Base-by-base conservation (phyloP, 2,329 filamentous ascomycete species). In the Nakataea oryzae region DNA sequence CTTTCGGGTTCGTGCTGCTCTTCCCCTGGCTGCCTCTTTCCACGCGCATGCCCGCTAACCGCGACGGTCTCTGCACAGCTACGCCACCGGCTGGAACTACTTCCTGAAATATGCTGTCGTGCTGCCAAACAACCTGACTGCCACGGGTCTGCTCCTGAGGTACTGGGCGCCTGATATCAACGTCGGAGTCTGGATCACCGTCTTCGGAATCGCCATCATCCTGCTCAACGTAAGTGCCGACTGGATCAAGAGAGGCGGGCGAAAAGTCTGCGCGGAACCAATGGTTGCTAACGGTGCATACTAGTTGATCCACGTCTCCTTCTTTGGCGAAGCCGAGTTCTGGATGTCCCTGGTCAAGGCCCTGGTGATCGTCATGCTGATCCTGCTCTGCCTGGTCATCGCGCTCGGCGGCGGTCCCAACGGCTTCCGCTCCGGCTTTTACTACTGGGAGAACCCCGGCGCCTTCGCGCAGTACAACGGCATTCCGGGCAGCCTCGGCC, bases 311-410 rank as follows among this genome's bases (percentile, higher is more conserved):
- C 73, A 74, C 55, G 75, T 80, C 32, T 68, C 67, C 8, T 73
- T 74, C 60, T 79, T 78, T 59, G 77, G 78, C 57, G 78, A 81
- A 65, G 74, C 76, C 12, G 78, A 81, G 62, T 81, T 81, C 62
- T 77, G 76, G 73, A 75, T 81, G 62, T 75, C 75, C 0, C 70
- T 73, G 7, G 66, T 76, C 66, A 81, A 81, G 63, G 72, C 79
- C 3, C 64, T 80, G 3, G 74, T 78, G 63, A 84, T 86, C 65
- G 66, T 83, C 28, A 83, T 82, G 30, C 78, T 86, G 59, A 79
- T 86, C 67, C 78, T 86, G 62, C 72, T 84, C n/a, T 78, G 80
- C 65, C 70, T 85, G 60, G 78, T 85, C 67, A 77, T 85, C 65
- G 80, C 84, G 72, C 79, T 82, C 50, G 82, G 82, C 62, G 83